These are phyloP conservation scores for Thymus quinquecostatus DNA, from an alignment of 257 asterid species.

Conservation along the genomic window DNA sequence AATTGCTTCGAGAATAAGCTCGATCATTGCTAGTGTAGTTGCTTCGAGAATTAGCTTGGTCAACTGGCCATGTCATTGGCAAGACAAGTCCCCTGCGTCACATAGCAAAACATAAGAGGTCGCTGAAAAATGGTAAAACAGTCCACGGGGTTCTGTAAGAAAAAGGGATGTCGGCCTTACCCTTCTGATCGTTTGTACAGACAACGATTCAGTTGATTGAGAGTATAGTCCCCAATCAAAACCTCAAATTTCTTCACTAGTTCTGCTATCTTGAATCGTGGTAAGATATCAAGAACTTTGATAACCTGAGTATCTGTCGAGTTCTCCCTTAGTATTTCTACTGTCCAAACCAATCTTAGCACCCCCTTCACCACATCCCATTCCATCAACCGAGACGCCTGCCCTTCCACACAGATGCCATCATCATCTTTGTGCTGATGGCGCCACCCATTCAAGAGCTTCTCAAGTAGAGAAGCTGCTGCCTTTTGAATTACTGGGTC, in stretches of 20 bases:
- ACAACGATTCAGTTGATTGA: constrained; percentile 38
- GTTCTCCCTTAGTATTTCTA: constrained; percentile 43
- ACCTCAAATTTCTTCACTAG: constrained; percentile 27
- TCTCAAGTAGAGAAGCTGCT: constrained; percentile 45
- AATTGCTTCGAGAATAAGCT: constrained; percentile 19
- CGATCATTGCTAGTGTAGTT: constrained; percentile 16
- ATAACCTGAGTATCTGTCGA: constrained; percentile 39
- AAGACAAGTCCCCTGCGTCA: constrained; percentile 5
- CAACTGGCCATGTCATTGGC: constrained; percentile 5
- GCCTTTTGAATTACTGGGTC: constrained; percentile 39
- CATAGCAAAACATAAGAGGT: background rate
- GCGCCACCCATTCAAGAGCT: constrained; percentile 60
- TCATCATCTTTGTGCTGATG: constrained; percentile 29
- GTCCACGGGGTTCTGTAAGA: background rate
- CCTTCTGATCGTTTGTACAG: constrained; percentile 31
- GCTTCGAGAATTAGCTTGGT: constrained; percentile 17
- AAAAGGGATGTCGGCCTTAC: constrained; percentile 9
- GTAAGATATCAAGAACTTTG: constrained; percentile 50
- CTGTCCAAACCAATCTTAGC: constrained; percentile 49
- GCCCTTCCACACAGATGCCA: background rate
- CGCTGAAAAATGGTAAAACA: too few relatives aligned
- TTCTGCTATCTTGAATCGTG: constrained; percentile 31
- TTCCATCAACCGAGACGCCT: constrained; percentile 40
- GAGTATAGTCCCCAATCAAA: constrained; percentile 33
- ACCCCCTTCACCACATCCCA: constrained; percentile 40